Evolutionary conservation across 2,329 filamentous ascomycete species (phyloP), one percentile per base, ranked within the genome.

Genomic region (Botrytis fragariae): DNA sequence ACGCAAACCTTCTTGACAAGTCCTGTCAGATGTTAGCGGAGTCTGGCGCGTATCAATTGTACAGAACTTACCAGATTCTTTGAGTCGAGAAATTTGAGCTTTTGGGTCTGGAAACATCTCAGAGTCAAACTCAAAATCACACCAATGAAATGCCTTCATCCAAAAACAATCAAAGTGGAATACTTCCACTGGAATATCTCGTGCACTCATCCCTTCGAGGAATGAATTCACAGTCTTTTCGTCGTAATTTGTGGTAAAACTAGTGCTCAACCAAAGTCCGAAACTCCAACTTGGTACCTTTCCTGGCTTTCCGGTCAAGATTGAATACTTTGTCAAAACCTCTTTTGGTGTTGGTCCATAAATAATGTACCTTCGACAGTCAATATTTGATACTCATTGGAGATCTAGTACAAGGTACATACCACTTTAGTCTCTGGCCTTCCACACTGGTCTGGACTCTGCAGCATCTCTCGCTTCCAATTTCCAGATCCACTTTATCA

Each of bases 221-320:
- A 90, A 90, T 25, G 83, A 82, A 14, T 84, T 86, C 7, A 90
- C 88, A 0, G 88, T 90, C 68, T 84, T 80, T 78, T 90, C 88
- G 69, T 88, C 86, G 78, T 90, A 90, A 63, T 86, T 85, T 3
- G 88, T 90, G 3, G 87, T 90, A 79, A 90, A 90, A 44, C 85
- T 91, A 22, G 92, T 95, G 72, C 89, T 93, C 32, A 94, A 85
- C 92, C 92, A 94, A 14, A 94, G 85, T 1, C 92, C 92, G 75
- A 90, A 94, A 75, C 90, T 93, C 92, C 92, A 94, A 42, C 87
- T 86, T 0, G 92, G 92, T 2, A 93, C 87, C 72, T 86, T 86
- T 51, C 86, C 87, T 0, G 92, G 87, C 64, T 86, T 86, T 1
- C 92, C 92, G 0, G 91, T 93, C 51, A 94, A 84, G 35, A 86